Conservation (phyloP, 805 yeast species). For the Metschnikowia dekortorum region DNA sequence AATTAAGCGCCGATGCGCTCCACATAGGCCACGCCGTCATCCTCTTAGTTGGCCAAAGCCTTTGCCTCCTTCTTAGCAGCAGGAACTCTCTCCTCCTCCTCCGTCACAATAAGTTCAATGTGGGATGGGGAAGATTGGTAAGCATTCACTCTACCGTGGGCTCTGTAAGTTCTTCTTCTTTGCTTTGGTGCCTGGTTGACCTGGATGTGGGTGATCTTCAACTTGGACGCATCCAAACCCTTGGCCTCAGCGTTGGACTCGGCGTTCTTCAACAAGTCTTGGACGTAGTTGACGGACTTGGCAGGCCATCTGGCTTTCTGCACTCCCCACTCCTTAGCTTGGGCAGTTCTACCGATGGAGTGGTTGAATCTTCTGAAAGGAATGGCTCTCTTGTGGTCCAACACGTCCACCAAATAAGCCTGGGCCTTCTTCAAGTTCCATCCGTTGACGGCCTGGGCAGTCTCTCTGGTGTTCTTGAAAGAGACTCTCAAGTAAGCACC, state of each 20-base stretch:
- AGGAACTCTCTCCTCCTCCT: conserved; percentile 88
- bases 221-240: conserved; percentile 94
- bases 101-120: conserved; percentile 95
- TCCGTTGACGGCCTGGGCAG: conserved; percentile 97
- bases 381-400: conserved; percentile 98
- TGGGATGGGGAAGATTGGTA: conserved; percentile 99
- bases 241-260: conserved; percentile 95
- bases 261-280: conserved; percentile 94
- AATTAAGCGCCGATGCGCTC: conserved; percentile 65
- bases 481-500: conserved; percentile 99
- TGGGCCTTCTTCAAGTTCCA: conserved; percentile 97
- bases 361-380: conserved; percentile 98
- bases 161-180: conserved; percentile 99
- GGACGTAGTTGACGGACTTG: conserved; percentile 93
- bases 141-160: conserved; percentile 99
- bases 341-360: conserved; percentile 98
- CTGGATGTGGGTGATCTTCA: conserved; percentile 96
- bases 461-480: conserved; percentile 99
- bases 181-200: conserved; percentile 99
- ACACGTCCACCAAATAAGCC: conserved; percentile 90
- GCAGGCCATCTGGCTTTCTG: conserved; percentile 99
- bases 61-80: conserved; percentile 73
- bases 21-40: conserved; percentile 85
- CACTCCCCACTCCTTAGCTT: conserved; percentile 99
- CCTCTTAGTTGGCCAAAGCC: conserved; percentile 82